phyloP scores from a whole-genome alignment of 345 rosid species.

The Citrus reticulata region DNA sequence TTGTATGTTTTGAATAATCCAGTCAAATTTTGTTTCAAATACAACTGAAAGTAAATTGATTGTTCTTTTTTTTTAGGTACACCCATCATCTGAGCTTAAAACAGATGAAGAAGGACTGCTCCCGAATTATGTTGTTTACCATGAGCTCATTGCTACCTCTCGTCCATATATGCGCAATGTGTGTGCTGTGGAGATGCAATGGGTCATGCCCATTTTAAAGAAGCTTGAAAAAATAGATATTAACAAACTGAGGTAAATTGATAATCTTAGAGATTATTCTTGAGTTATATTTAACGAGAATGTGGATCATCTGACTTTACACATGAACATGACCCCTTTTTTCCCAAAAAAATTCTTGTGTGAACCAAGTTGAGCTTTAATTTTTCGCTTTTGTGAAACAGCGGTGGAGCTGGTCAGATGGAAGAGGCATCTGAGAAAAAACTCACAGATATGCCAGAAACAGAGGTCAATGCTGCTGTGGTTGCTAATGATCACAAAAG shows the following conservation, averaged over 20 bases:
- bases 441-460: slow-evolving; percentile 22
- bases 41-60: neutral
- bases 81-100: slow-evolving; percentile 72
- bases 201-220: slow-evolving; percentile 65
- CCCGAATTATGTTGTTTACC: slow-evolving; percentile 73
- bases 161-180: slow-evolving; percentile 82
- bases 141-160: slow-evolving; percentile 78
- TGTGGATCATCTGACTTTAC: neutral
- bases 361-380: neutral
- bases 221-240: slow-evolving; percentile 67
- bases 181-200: slow-evolving; percentile 62
- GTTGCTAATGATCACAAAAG: slow-evolving; percentile 41
- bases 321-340: neutral
- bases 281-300: too few relatives aligned
- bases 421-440: slow-evolving; percentile 35
- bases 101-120: slow-evolving; percentile 70
- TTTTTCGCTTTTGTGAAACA: slow-evolving; percentile 23
- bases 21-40: neutral
- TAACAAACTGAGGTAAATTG: slow-evolving; percentile 68
- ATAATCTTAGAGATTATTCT: neutral
- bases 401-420: slow-evolving; percentile 52
- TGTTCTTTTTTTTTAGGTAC: slow-evolving; percentile 47
- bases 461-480: slow-evolving; percentile 18
- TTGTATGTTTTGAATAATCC: neutral
- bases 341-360: neutral